phyloP scores from a whole-genome alignment of 164 flowering plant species.

The Euptelea pleiosperma region DNA sequence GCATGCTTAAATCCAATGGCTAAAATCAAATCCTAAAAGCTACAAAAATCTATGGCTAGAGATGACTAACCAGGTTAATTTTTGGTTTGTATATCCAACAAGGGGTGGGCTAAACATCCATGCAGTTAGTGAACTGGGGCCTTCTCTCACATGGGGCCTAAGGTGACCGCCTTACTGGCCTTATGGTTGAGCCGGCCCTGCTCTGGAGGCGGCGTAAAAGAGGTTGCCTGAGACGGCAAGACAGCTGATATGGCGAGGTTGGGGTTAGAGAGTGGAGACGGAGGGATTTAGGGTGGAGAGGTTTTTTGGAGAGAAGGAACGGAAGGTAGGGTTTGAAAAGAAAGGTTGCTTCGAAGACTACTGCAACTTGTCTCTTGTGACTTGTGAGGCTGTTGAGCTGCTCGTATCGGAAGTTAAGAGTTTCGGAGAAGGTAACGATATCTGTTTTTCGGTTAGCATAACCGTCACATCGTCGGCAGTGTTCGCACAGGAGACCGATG shows the following conservation, averaged over 20 bases:
- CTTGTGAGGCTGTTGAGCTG: conserved; percentile 19
- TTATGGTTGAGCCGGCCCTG: too few species aligned
- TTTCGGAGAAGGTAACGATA: conserved; percentile 6
- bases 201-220: conserved; percentile 63
- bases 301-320: conserved; percentile 49
- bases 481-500: conserved; percentile 18
- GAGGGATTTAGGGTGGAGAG: conserved; percentile 24
- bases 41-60: too few species aligned
- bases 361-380: conserved; percentile 16
- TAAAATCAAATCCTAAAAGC: too few species aligned
- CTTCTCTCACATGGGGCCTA: too few species aligned
- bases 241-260: conserved; percentile 34
- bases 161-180: too few species aligned
- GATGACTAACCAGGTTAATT: too few species aligned
- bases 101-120: too few species aligned
- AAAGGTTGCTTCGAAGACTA: conserved; percentile 48
- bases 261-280: conserved; percentile 31
- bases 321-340: conserved; percentile 59
- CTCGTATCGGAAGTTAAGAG: conserved; percentile 14
- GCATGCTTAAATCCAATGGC: too few species aligned
- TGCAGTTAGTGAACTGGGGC: too few species aligned
- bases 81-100: too few species aligned
- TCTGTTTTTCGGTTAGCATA: conserved; percentile 6
- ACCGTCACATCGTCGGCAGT: conserved; percentile 2
- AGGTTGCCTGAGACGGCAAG: conserved; percentile 42